These are phyloP conservation scores for Stevia rebaudiana DNA, from an alignment of 140 eudicot species.

Conservation along the genomic window DNA sequence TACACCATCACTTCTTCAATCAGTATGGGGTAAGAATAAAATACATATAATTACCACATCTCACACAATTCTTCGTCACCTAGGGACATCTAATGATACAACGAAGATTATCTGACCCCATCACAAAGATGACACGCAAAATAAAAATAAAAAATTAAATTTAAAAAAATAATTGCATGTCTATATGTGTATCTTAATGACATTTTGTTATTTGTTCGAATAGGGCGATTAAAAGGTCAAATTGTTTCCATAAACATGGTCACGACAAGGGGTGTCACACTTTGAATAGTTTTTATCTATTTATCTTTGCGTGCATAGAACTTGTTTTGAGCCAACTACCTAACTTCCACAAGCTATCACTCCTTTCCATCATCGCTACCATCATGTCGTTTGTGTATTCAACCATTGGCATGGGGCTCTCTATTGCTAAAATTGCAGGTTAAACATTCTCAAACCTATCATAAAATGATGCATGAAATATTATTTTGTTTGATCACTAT, in stretches of 20 bases:
- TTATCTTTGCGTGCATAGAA: constrained; percentile 50
- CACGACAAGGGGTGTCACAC: constrained; percentile 40
- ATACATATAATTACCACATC: neutral
- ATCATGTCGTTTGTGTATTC: constrained; percentile 65
- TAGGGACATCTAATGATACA: no score
- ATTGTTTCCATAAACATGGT: constrained; percentile 12
- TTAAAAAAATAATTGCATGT: no score
- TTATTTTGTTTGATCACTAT: no score
- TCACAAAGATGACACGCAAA: no score
- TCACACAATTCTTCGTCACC: neutral
- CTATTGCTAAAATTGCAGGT: constrained; percentile 56
- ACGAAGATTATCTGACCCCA: no score
- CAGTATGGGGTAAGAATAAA: constrained; percentile 57
- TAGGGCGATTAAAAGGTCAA: neutral
- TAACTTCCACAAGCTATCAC: constrained; percentile 46
- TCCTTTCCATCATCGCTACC: constrained; percentile 57
- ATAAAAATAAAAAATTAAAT: no score
- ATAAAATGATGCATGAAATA: neutral
- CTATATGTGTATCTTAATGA: no score
- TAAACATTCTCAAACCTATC: neutral
- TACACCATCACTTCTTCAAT: constrained; percentile 65
- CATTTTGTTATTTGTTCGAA: neutral
- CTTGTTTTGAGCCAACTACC: constrained; percentile 62
- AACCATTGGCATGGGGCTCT: constrained; percentile 58
- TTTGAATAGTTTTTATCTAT: constrained; percentile 37